Evolutionary conservation across 768 basidiomycete genomes (phyloP), one percentile per base, ranked within the genome.

Genomic region (Trametes gibbosa): DNA sequence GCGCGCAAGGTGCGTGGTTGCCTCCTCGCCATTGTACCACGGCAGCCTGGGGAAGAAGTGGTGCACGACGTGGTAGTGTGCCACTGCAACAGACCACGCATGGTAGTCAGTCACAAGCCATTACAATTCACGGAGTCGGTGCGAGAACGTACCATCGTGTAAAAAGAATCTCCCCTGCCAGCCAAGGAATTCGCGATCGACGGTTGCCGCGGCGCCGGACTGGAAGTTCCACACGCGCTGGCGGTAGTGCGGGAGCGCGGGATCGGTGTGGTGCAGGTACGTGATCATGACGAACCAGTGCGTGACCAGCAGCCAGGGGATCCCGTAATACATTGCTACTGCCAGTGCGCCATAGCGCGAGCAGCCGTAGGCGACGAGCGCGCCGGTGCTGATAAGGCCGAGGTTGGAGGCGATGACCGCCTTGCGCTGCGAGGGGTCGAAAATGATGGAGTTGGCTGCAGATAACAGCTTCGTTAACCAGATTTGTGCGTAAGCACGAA

Each of bases 191-290:
- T 5, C 3, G 42, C 21, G 42, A 5, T 43, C 42, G n/a, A 98
- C 79, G 12, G 96, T 99, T 52, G 91, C 77, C 52, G 98, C 85
- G 16, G 96, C 96, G 58, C 96, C 96, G 65, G 94, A 91, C 43
- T 88, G 79, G 82, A 98, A 99, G 39, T 87, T 95, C 81, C 96
- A 98, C 69, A 90, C 87, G 37, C 84, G 70, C 14, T 87, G 84
- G 63, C 91, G 90, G 81, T 97, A 98, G 76, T 98, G 96, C 49
- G 95, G 95, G 43, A 98, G 84, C 46, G 89, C 73, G 19, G 95
- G 93, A 76, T 98, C 96, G 67, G 96, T 98, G 79, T 99, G 96
- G 77, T 99, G 96, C 50, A 98, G 81, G 89, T 93, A 98, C 19
- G 95, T 97, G 78, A 98, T 97, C 67, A 94, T 69, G 57, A 98